phyloP scores from a whole-genome alignment of 2,329 filamentous ascomycete species.

The Mariannaea elegans region DNA sequence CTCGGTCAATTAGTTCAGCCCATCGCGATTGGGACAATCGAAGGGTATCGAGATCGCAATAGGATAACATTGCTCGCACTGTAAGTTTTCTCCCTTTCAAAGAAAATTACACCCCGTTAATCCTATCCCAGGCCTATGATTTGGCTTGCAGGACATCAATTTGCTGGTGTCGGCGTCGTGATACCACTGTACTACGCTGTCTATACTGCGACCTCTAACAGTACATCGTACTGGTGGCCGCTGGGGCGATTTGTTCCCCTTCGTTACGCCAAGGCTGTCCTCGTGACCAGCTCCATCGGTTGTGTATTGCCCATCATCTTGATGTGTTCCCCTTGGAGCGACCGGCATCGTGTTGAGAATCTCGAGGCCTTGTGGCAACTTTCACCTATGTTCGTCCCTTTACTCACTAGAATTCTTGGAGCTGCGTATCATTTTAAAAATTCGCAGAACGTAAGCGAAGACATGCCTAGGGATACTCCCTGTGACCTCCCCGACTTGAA shows the following conservation, averaged over 20 bases:
- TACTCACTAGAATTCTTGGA: neutral
- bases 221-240: conserved; percentile 7
- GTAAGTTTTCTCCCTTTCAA: too few relatives aligned
- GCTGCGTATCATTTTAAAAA: too few relatives aligned
- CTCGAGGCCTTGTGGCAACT: neutral
- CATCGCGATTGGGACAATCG: too few relatives aligned
- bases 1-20: too few relatives aligned
- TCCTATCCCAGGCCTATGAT: neutral
- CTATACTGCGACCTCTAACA: conserved; percentile 4
- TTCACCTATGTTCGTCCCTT: neutral
- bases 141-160: neutral
- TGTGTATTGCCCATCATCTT: neutral
- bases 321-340: neutral
- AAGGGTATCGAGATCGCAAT: too few relatives aligned
- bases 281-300: neutral
- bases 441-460: too few relatives aligned
- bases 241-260: neutral
- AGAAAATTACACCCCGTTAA: too few relatives aligned
- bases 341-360: neutral
- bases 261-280: neutral
- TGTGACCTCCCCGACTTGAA: too few relatives aligned
- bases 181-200: conserved; percentile 4
- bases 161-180: neutral
- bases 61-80: too few relatives aligned
- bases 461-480: too few relatives aligned